Percentiles rank a stretch among this genome's conserved stretches.
Conservation (phyloP, 768 basidiomycete species). For the Lenzites betulinus region DNA sequence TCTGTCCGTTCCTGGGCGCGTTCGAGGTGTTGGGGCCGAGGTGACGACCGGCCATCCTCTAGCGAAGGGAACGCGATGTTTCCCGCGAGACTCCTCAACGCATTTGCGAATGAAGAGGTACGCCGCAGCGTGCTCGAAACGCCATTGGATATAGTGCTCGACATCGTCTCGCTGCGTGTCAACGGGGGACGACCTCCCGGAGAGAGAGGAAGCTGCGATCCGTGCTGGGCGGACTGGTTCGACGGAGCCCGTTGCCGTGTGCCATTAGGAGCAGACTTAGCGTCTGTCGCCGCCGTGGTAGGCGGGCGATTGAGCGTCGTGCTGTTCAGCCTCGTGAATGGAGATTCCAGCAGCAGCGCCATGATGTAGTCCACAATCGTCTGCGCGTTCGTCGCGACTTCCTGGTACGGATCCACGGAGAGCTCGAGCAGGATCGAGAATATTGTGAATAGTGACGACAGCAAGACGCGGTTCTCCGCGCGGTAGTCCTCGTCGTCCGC, state of each 20-base stretch:
- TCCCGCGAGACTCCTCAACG: conserved; percentile 68
- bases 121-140: conserved; percentile 71
- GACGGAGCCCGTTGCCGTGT: conserved; percentile 49
- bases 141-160: conserved; percentile 58
- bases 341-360: conserved; percentile 86
- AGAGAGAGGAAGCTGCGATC: conserved; percentile 44
- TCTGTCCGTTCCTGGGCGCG: conserved; percentile 29
- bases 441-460: conserved; percentile 95
- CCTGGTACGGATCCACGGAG: conserved; percentile 89
- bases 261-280: conserved; percentile 30
- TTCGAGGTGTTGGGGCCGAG: conserved; percentile 31
- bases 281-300: conserved; percentile 45
- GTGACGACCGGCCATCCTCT: conserved; percentile 52
- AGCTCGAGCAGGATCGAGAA: conserved; percentile 87
- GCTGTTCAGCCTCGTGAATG: conserved; percentile 74
- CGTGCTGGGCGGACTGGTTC: conserved; percentile 49
- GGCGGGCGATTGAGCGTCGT: conserved; percentile 57
- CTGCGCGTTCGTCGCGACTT: conserved; percentile 89
- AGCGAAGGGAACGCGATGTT: conserved; percentile 68
- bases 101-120: conserved; percentile 80
- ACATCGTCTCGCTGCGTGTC: conserved; percentile 59
- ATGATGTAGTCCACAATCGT: conserved; percentile 92
- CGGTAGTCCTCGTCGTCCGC: conserved; percentile 64
- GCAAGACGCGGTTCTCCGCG: conserved; percentile 77
- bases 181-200: conserved; percentile 53